Conservation (phyloP, 306 rosid species). For the Inga leiocalycina region DNA sequence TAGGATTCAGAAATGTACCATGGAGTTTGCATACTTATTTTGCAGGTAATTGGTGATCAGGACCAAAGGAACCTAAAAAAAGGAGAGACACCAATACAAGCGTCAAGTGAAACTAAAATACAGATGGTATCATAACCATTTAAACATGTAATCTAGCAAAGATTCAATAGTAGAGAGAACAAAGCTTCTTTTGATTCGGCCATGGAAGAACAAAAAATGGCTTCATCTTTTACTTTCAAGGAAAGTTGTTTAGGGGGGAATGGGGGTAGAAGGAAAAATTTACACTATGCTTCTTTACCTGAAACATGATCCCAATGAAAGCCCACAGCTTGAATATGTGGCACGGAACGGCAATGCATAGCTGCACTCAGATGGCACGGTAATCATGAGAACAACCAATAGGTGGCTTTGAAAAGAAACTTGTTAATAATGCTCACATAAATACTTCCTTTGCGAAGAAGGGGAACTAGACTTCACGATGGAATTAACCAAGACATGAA, state of each 20-base stretch:
- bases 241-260: neutral
- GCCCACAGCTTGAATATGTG: conserved; percentile 98
- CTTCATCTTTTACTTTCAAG: neutral
- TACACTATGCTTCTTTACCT: conserved; percentile 52
- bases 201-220: conserved; percentile 5
- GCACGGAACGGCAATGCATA: conserved; percentile 95
- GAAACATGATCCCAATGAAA: conserved; percentile 83
- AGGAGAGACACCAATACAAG: conserved; percentile 6
- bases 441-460: conserved; percentile 8
- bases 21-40: conserved; percentile 73
- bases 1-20: conserved; percentile 56
- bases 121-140: neutral
- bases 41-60: conserved; percentile 81
- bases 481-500: neutral
- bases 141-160: neutral
- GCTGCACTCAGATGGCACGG: conserved; percentile 53
- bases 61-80: conserved; percentile 76
- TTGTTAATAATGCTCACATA: conserved; percentile 16
- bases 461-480: conserved; percentile 6
- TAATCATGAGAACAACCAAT: conserved; percentile 26
- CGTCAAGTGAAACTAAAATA: conserved; percentile 30
- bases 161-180: neutral
- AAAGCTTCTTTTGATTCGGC: neutral
- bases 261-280: neutral
- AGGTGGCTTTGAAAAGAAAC: conserved; percentile 12